Evolutionary conservation across 2,329 filamentous ascomycete species (phyloP).

Genomic region (Pestalotiopsis fici): DNA sequence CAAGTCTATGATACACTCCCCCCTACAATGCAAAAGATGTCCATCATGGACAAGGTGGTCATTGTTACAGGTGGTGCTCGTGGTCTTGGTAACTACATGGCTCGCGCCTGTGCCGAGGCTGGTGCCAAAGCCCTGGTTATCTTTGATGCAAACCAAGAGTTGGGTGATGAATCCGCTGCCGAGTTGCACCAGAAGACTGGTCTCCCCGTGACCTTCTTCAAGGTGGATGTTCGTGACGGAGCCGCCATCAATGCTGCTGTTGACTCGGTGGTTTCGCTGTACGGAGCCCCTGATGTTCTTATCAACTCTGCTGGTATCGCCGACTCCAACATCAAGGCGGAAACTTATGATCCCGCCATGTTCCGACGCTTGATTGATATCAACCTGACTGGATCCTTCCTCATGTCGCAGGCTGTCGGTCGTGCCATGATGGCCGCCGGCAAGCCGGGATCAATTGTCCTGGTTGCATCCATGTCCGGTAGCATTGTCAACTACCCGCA

Average conservation of each 20-base stretch:
- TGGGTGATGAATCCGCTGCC: slow-evolving; percentile 69
- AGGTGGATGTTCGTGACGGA: slow-evolving; percentile 75
- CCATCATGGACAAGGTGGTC: slow-evolving; percentile 69
- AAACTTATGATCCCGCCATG: slow-evolving; percentile 74
- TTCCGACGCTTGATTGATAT: slow-evolving; percentile 81
- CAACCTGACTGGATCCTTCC: slow-evolving; percentile 78
- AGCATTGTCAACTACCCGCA: slow-evolving; percentile 85
- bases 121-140: slow-evolving; percentile 74
- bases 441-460: slow-evolving; percentile 72
- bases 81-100: slow-evolving; percentile 79
- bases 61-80: slow-evolving; percentile 75
- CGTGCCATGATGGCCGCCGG: slow-evolving; percentile 72
- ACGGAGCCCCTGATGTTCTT: slow-evolving; percentile 72
- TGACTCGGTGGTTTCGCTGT: slow-evolving; percentile 63
- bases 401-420: slow-evolving; percentile 73
- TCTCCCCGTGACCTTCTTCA: slow-evolving; percentile 74
- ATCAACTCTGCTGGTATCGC: slow-evolving; percentile 81
- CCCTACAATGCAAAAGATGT: slow-evolving; percentile 69
- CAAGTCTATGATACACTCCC: slow-evolving; percentile 59
- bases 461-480: slow-evolving; percentile 80
- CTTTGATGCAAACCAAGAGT: slow-evolving; percentile 75
- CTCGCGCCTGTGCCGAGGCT: slow-evolving; percentile 74
- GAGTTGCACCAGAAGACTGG: slow-evolving; percentile 73
- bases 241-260: slow-evolving; percentile 71
- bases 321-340: slow-evolving; percentile 81